Conservation (phyloP, 1,139 yeast species). For the Zygosaccharomyces sapae region DNA sequence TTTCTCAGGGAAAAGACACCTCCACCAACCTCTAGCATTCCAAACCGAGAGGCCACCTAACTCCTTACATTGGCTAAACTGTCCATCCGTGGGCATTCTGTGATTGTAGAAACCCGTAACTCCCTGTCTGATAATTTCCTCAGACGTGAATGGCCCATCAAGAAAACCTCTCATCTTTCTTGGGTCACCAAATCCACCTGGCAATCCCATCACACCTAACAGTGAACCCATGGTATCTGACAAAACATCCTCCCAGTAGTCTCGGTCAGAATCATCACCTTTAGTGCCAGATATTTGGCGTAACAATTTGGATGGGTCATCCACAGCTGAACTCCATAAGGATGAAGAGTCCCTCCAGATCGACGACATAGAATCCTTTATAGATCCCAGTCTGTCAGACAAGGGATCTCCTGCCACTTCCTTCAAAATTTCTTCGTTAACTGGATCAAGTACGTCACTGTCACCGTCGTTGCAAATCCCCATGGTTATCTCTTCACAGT, state of each 20-base stretch:
- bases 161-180: constrained; percentile 16
- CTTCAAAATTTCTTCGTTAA: constrained; percentile 15
- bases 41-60: constrained; percentile 67
- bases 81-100: constrained; percentile 58
- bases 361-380: constrained; percentile 18
- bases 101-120: constrained; percentile 49
- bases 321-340: constrained; percentile 15
- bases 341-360: constrained; percentile 15
- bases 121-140: constrained; percentile 20
- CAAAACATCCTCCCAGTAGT: constrained; percentile 14
- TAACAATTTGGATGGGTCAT: constrained; percentile 22
- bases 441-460: constrained; percentile 14
- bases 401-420: constrained; percentile 14
- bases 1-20: constrained; percentile 72
- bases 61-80: constrained; percentile 59
- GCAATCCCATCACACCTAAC: constrained; percentile 21
- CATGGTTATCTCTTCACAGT: too few species aligned
- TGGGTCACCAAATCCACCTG: constrained; percentile 24
- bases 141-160: constrained; percentile 18
- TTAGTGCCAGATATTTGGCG: constrained; percentile 9
- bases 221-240: constrained; percentile 23
- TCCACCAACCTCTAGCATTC: constrained; percentile 80
- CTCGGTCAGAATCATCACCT: constrained; percentile 9
- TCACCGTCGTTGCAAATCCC: constrained; percentile 19
- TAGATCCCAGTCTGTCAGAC: constrained; percentile 14